A percentile compares a stretch with the other conserved stretches of the same genome.
These are phyloP conservation scores for Beauveria sp. DNA, from an alignment of 2,329 filamentous ascomycete species.

Conservation along the genomic window DNA sequence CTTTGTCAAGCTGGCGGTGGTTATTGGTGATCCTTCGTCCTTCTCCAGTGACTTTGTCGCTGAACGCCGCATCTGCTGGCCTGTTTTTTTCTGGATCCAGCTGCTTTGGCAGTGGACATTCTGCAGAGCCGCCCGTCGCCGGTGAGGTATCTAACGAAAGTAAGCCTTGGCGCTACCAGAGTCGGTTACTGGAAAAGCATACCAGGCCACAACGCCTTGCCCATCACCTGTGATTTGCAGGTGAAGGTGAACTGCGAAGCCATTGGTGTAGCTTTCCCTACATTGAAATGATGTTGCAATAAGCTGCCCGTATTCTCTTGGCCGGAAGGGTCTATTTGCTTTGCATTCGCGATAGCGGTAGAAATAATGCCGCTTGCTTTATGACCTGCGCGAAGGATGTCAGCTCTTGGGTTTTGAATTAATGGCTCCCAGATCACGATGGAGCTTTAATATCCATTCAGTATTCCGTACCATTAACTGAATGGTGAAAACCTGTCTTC, in stretches of 20 bases:
- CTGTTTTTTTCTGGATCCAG: constrained; percentile 11
- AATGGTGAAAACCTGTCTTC: constrained; percentile 28
- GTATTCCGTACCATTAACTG: neutral
- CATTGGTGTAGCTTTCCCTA: constrained; percentile 59
- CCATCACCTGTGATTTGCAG: constrained; percentile 82
- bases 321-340: constrained; percentile 57
- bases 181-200: constrained; percentile 2
- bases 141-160: neutral
- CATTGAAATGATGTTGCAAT: constrained; percentile 59
- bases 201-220: constrained; percentile 68
- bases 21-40: constrained; percentile 38
- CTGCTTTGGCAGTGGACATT: neutral
- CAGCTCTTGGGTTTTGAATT: neutral
- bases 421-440: neutral
- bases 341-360: constrained; percentile 82
- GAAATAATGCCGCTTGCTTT: constrained; percentile 76
- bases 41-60: neutral
- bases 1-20: constrained; percentile 58
- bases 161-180: neutral
- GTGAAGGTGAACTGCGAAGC: constrained; percentile 95
- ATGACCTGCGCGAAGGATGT: constrained; percentile 18
- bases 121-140: constrained; percentile 19
- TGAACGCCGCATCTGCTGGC: constrained; percentile 12
- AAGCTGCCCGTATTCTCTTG: constrained; percentile 53
- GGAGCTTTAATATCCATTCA: too few species aligned